Conservation (phyloP, 805 yeast species). For the Metschnikowia drakensbergensis region DNA sequence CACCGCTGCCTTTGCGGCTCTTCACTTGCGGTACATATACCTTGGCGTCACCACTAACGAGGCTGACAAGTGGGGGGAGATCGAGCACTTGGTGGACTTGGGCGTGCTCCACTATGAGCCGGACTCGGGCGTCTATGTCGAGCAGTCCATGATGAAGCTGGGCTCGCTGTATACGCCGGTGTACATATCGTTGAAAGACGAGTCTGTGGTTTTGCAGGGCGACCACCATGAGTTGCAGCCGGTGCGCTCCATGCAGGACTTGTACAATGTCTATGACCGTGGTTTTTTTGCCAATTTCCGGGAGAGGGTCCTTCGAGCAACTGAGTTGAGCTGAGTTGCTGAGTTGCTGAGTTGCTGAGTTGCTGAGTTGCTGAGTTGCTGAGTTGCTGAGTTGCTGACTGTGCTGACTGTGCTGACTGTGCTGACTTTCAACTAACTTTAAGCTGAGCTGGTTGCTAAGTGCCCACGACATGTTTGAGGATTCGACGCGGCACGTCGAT, state of each 20-base stretch:
- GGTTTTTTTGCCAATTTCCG: constrained; percentile 44
- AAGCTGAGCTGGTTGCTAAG: too few relatives aligned
- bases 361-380: too few relatives aligned
- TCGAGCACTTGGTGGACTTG: constrained; percentile 33
- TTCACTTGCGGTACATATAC: constrained; percentile 41
- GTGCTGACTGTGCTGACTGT: too few relatives aligned
- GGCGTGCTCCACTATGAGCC: constrained; percentile 14
- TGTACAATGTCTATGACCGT: constrained; percentile 46
- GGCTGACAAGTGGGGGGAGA: constrained; percentile 63
- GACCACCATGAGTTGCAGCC: background rate
- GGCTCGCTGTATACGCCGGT: constrained; percentile 17
- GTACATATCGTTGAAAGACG: constrained; percentile 28
- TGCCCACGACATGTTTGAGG: background rate
- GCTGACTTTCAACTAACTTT: too few relatives aligned
- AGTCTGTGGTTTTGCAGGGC: constrained; percentile 19
- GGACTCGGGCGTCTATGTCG: constrained; percentile 19
- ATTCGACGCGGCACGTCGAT: background rate
- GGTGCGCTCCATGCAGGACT: constrained; percentile 15
- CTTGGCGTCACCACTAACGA: constrained; percentile 78
- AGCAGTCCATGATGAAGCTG: constrained; percentile 17
- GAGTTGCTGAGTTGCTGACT: too few relatives aligned
- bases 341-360: too few relatives aligned
- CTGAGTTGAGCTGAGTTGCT: too few relatives aligned
- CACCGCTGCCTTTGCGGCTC: constrained; percentile 37
- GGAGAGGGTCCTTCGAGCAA: background rate